phyloP scores from a whole-genome alignment of 2,329 filamentous ascomycete genomes.

The Dactylonectria estremocensis region DNA sequence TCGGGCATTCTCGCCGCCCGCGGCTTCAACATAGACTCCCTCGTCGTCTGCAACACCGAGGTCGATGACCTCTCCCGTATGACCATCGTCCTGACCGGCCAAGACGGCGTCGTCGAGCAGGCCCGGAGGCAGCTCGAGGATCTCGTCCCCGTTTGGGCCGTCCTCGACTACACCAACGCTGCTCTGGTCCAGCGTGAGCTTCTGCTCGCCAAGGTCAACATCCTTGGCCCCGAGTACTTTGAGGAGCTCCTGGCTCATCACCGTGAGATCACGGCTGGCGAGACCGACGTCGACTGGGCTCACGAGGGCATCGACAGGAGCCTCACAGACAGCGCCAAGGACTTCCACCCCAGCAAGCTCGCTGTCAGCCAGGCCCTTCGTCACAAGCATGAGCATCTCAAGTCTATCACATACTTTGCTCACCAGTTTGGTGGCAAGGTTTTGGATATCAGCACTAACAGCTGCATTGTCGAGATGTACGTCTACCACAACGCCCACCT shows the following conservation, averaged over 20 bases:
- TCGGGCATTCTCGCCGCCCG: slow-evolving; percentile 96
- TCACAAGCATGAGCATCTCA: slow-evolving; percentile 97
- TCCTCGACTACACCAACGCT: slow-evolving; percentile 93
- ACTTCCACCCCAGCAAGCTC: slow-evolving; percentile 93
- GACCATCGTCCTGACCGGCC: slow-evolving; percentile 97
- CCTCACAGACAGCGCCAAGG: slow-evolving; percentile 67
- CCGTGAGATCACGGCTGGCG: slow-evolving; percentile 80
- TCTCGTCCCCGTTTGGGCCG: slow-evolving; percentile 97
- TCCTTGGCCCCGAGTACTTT: slow-evolving; percentile 97
- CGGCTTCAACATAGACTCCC: slow-evolving; percentile 98
- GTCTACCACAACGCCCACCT: slow-evolving; percentile 53
- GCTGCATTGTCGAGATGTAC: slow-evolving; percentile 98
- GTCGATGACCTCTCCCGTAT: slow-evolving; percentile 97
- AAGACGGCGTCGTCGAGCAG: slow-evolving; percentile 98
- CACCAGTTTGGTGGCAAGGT: slow-evolving; percentile 99
- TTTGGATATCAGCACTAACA: slow-evolving; percentile 96
- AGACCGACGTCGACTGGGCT: slow-evolving; percentile 62
- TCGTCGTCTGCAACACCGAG: slow-evolving; percentile 98
- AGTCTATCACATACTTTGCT: slow-evolving; percentile 95
- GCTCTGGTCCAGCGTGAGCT: slow-evolving; percentile 97
- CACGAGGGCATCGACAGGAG: slow-evolving; percentile 55
- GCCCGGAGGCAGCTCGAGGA: slow-evolving; percentile 96
- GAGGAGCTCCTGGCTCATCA: slow-evolving; percentile 97
- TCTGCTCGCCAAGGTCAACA: slow-evolving; percentile 95
- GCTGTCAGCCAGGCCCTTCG: slow-evolving; percentile 90